Base-by-base conservation (phyloP, 2,329 filamentous ascomycete genomes). In the Aspergillus sergii region DNA sequence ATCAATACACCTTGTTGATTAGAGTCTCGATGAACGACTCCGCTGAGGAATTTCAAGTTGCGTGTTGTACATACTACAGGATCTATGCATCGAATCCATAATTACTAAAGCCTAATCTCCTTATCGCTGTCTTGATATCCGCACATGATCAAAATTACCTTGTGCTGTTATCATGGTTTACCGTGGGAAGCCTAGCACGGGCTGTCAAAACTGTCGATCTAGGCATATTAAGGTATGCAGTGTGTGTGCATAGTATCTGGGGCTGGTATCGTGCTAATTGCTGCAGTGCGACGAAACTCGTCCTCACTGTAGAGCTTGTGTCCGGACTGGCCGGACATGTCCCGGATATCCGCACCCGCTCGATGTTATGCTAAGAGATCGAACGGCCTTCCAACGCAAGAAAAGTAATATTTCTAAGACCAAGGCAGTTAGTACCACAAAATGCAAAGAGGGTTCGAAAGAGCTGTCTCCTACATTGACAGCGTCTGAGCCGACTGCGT, bases 251-350 rank as follows among this genome's bases (percentile, higher is more conserved):
- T 28, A 8, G 26, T n/a, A 4, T 16, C 14, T 10, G 3, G 36
- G 12, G 41, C 55, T 67, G 21, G 67, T 43, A 26, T 19, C 26
- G n/a, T 36, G 4, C 51, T 54, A 23, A 54, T 46, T 14, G 5
- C 28, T 32, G 4, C 36, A 75, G 73, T 75, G 73, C 56, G 73
- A 75, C 67, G 73, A 74, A 62, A 64, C 71, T 19, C 72, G 71
- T 28, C 73, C 73, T 21, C 66, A 72, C 39, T 75, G 73, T 60
- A 69, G 58, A 54, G 70, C 71, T 39, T 75, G 73, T 62, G 58
- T 67, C 21, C 69, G 71, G 54, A 71, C 72, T 41, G 68, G 69
- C 30, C 69, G 73, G 7, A 46, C 62, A 36, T 75, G 73, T 60
- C 73, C 73, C 0, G 73, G 73, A 7, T 75, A 74, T 58, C 63